A percentile compares a stretch with the other conserved stretches of the same genome.
Evolutionary conservation across 208 protist species (phyloP).

Genomic region (Leishmania lainsoni): DNA sequence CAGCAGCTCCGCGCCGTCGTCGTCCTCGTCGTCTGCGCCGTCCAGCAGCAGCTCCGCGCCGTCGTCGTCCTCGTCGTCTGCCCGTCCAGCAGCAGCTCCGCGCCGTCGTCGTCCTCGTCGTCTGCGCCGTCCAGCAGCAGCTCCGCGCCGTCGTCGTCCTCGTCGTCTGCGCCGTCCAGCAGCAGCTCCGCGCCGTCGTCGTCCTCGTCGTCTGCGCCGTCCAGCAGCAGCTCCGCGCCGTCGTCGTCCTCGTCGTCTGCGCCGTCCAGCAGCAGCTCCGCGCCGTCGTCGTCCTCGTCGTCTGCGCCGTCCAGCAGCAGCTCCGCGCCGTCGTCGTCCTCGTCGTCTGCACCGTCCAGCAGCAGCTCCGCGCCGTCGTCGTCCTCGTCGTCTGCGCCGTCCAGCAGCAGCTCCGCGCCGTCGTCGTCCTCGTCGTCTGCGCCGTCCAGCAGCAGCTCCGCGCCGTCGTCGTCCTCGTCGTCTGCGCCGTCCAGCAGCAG

Average conservation of each 20-base stretch:
- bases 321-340: not conserved
- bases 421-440: not conserved
- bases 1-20: not conserved
- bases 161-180: not conserved
- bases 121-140: not conserved
- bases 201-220: not conserved
- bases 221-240: not conserved
- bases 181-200: not conserved
- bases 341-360: not conserved
- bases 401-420: not conserved
- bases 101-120: not conserved
- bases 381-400: not conserved
- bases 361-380: not conserved
- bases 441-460: not conserved
- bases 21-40: not conserved
- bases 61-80: not conserved
- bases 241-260: not conserved
- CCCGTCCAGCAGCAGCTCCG: constrained; percentile 1
- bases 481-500: not conserved
- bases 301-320: not conserved
- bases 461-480: not conserved
- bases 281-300: too few relatives aligned
- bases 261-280: not conserved
- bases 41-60: not conserved
- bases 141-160: not conserved